Percentiles rank a stretch among this genome's conserved stretches.
Conservation (phyloP, 1,284 basidiomycete species). For the Fomitopsis betulina region DNA sequence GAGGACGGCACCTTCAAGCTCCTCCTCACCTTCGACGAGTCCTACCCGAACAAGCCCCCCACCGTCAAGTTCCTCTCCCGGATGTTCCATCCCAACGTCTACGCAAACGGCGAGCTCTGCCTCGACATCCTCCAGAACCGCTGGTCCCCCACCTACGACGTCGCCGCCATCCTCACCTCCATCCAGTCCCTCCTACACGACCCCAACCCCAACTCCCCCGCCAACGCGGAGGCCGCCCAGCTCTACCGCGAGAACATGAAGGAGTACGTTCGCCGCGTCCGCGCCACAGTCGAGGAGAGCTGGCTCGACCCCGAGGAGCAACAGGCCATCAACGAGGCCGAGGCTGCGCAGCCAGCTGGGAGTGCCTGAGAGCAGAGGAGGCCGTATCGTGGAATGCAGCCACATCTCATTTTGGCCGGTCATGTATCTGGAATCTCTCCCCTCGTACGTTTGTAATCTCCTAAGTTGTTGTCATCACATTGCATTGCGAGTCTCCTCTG, state of each 20-base stretch:
- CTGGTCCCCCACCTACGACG: conserved; percentile 98
- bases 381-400: background rate
- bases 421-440: background rate
- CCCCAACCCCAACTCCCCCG: conserved; percentile 96
- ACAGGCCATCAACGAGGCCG: conserved; percentile 32
- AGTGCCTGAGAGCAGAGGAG: background rate
- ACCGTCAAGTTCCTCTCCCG: conserved; percentile 95
- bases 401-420: too few species aligned
- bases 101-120: conserved; percentile 96
- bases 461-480: background rate
- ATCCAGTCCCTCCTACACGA: conserved; percentile 96
- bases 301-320: conserved; percentile 84
- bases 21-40: conserved; percentile 92
- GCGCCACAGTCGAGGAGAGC: conserved; percentile 87
- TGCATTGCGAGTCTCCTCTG: background rate
- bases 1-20: conserved; percentile 99
- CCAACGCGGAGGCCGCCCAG: conserved; percentile 96
- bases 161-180: conserved; percentile 94
- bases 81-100: conserved; percentile 99
- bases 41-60: conserved; percentile 97
- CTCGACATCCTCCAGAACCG: conserved; percentile 97
- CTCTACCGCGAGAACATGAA: conserved; percentile 98
- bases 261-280: conserved; percentile 91
- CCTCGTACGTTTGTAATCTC: background rate
- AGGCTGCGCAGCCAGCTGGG: background rate